phyloP scores from a whole-genome alignment of 805 yeast genomes.

The Metschnikowia bowlesiae region DNA sequence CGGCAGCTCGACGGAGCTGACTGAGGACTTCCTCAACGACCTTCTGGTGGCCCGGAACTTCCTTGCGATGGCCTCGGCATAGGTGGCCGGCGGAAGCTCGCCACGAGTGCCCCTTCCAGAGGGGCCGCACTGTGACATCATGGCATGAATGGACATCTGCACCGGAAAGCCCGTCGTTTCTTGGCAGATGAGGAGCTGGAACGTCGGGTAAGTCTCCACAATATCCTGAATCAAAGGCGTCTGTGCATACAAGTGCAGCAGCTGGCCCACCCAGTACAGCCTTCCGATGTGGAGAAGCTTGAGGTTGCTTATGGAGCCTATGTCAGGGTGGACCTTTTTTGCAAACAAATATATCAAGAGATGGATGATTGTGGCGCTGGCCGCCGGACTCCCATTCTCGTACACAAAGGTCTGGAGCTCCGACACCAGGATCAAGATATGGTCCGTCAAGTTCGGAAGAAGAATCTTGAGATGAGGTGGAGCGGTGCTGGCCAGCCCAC shows the following conservation, averaged over 20 bases:
- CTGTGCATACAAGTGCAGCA: constrained; percentile 6
- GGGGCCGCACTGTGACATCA: not conserved
- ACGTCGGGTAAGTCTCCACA: constrained; percentile 8
- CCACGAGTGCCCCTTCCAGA: not conserved
- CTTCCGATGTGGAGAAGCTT: constrained; percentile 16
- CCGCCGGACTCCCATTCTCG: not conserved
- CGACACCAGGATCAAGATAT: not conserved
- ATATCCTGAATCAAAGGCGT: constrained; percentile 8
- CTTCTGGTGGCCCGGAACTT: constrained; percentile 4
- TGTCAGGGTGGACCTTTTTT: constrained; percentile 2
- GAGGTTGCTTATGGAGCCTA: constrained; percentile 8
- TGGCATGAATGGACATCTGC: not conserved
- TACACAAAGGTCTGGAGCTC: constrained; percentile 11
- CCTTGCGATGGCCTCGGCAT: constrained; percentile 16
- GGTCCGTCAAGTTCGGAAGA: constrained; percentile 14
- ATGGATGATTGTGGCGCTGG: constrained; percentile 7
- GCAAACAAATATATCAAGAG: constrained; percentile 12
- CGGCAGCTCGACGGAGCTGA: not conserved
- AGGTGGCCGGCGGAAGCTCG: constrained; percentile 9
- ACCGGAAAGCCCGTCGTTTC: constrained; percentile 6
- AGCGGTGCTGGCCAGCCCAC: not conserved
- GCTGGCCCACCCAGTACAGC: constrained; percentile 8
- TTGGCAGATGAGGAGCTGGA: constrained; percentile 11
- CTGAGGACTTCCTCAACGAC: constrained; percentile 9
- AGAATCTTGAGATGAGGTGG: constrained; percentile 5